These are phyloP conservation scores for Pythium sukuiense DNA, from an alignment of 352 stramenopile species.

Conservation along the genomic window DNA sequence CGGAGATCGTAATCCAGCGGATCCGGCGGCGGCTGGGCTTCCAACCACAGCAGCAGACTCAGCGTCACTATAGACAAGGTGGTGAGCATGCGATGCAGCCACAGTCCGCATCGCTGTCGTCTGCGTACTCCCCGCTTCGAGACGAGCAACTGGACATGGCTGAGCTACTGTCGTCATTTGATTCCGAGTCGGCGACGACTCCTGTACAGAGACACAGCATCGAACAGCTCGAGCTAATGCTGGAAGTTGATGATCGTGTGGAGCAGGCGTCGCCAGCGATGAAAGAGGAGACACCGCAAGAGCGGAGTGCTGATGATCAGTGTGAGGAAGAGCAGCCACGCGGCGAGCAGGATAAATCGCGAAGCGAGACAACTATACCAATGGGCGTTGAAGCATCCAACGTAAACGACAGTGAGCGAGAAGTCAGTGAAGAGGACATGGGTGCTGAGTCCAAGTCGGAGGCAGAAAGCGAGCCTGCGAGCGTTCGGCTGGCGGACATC, in stretches of 20 bases:
- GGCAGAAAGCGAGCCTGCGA: neutral
- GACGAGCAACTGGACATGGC: slow-evolving; percentile 8
- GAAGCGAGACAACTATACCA: neutral
- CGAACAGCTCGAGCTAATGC: neutral
- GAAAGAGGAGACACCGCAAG: neutral
- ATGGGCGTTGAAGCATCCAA: neutral
- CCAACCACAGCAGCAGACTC: neutral
- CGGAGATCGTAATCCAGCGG: slow-evolving; percentile 59
- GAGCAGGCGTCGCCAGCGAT: neutral
- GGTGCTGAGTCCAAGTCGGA: neutral
- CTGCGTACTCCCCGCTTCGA: neutral
- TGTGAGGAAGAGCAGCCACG: neutral
- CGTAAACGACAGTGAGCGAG: neutral
- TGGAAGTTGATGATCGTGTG: neutral
- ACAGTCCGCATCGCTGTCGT: neutral
- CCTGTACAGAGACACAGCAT: neutral
- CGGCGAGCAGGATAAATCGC: too few species aligned
- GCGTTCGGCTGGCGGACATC: neutral
- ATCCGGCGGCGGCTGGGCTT: slow-evolving; percentile 53
- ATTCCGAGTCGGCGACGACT: neutral
- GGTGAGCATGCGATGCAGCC: neutral
- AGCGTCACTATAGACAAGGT: neutral
- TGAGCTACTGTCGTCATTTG: neutral
- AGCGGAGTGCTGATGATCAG: neutral
- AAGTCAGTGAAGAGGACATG: neutral